These are phyloP conservation scores for Mortierella sp. DNA, from an alignment of 371 early-diverging fungal genomes.

Conservation along the genomic window DNA sequence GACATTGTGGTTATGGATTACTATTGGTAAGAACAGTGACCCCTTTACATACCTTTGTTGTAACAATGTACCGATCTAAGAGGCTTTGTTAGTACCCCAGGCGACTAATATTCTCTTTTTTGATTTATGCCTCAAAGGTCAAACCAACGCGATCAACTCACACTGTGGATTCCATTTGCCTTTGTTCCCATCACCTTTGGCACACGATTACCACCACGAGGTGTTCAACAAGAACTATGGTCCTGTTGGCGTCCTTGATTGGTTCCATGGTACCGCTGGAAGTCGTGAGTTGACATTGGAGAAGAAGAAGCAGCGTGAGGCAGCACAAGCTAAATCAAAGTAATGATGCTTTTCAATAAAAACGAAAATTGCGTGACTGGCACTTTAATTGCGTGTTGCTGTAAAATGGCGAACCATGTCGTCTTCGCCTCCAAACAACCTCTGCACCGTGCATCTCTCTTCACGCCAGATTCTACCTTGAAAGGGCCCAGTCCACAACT, in stretches of 20 bases:
- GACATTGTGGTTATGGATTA: constrained; percentile 67
- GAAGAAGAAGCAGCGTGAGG: constrained; percentile 39
- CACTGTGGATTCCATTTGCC: constrained; percentile 76
- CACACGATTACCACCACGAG: constrained; percentile 79
- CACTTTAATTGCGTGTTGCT: not conserved
- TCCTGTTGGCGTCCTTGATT: constrained; percentile 61
- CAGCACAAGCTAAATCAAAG: constrained; percentile 12
- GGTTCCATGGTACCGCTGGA: constrained; percentile 61
- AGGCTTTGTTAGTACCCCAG: not conserved
- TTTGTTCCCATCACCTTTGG: constrained; percentile 62
- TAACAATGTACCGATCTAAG: not conserved
- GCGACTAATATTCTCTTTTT: not conserved
- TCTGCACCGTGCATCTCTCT: not conserved
- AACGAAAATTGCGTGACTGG: constrained; percentile 8
- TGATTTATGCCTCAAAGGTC: constrained; percentile 24
- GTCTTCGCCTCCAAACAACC: not conserved
- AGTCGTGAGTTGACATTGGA: constrained; percentile 41
- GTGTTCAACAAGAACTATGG: constrained; percentile 76
- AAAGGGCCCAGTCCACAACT: not conserved
- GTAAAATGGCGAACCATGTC: not conserved
- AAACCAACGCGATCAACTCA: constrained; percentile 71
- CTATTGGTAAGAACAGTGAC: constrained; percentile 48
- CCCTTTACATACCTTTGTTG: not conserved
- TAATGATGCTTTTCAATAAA: not conserved
- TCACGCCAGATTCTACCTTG: no score